Base-by-base conservation (phyloP, 805 yeast genomes). In the Candida tallmaniae region DNA sequence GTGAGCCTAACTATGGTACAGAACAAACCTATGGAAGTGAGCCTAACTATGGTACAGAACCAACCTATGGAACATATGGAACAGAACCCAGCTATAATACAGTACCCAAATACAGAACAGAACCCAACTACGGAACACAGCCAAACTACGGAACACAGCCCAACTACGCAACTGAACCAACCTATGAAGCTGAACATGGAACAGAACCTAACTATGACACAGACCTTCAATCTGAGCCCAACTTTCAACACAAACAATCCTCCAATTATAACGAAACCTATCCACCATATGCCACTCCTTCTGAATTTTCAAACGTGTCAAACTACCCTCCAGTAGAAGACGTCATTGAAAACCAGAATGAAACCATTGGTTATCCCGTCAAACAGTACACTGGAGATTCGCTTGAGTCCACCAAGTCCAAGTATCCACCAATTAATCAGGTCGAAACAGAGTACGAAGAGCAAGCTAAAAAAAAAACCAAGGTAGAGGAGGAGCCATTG, bases 401-500 rank as follows among this genome's bases (percentile, higher is more conserved):
- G 14, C n/a, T 40, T 7, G 44, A 38, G 26, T 35, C 40, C 15
- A 38, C 46, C 14, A 38, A 32, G 9, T 25, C 40, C n/a, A 40
- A 33, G 13, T 44, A 39, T 27, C 50, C 50, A 11, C 43, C 50
- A 12, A 36, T 44, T 21, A 46, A 39, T 16, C 31, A 37, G 18
- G 34, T 44, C 5, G 37, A 41, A n/a, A 3, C 30, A 1, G 21
- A 27, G 4, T 35, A 23, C 20, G 8, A 20, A n/a, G 13, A 27
- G 30, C 7, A 20, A 20, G 10, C 9, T 20, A 20, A 20, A 10
- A 7, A 7, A 20, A 10, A 20, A 13, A 33, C 27, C 13, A 32
- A 39, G 12, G 35, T 30, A 27, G 47, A 41, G 4, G 45, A 49
- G 10, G 70, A 62, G 41, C 69, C 69, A 6, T 56, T 66, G 35